Evolutionary conservation across 352 stramenopile genomes (phyloP).

Genomic region (Globisporangium nagaii): DNA sequence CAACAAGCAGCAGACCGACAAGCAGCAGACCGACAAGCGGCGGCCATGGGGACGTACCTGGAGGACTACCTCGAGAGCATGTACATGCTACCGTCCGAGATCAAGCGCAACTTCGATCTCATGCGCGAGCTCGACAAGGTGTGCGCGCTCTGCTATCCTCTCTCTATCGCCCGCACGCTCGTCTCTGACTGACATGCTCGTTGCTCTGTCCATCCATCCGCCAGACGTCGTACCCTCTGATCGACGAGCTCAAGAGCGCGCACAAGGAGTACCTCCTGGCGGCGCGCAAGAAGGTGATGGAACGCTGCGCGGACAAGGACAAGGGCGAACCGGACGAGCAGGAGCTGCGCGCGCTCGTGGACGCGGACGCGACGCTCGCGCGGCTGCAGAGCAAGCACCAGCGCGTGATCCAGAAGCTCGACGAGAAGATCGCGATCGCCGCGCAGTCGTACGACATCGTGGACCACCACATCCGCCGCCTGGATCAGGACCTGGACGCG

Average conservation of each 20-base stretch:
- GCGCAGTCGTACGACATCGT: slow-evolving; percentile 84
- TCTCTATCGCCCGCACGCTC: not conserved
- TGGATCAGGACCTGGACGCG: slow-evolving; percentile 73
- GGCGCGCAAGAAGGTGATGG: slow-evolving; percentile 57
- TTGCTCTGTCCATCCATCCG: not conserved
- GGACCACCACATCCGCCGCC: slow-evolving; percentile 78
- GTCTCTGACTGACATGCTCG: too few species aligned
- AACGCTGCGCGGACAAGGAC: slow-evolving; percentile 42
- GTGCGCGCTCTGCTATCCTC: not conserved
- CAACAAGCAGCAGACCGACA: too few species aligned
- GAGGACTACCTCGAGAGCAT: slow-evolving; percentile 87
- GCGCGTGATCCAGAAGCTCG: slow-evolving; percentile 77
- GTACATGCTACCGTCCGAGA: slow-evolving; percentile 86
- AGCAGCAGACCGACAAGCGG: too few species aligned
- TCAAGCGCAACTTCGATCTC: slow-evolving; percentile 89
- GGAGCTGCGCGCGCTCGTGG: slow-evolving; percentile 65
- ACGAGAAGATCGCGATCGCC: slow-evolving; percentile 86
- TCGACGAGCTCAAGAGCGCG: slow-evolving; percentile 64
- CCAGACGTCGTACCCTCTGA: slow-evolving; percentile 69
- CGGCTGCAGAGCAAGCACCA: slow-evolving; percentile 53
- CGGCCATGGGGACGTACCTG: slow-evolving; percentile 77
- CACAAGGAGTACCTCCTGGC: slow-evolving; percentile 61
- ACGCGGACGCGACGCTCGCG: slow-evolving; percentile 37
- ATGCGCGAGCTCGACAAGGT: slow-evolving; percentile 88
- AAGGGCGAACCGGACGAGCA: slow-evolving; percentile 49